A percentile compares a stretch with the other conserved stretches of the same genome.
Conservation (phyloP, 2,329 filamentous ascomycete species). For the Colletotrichum sublineola region DNA sequence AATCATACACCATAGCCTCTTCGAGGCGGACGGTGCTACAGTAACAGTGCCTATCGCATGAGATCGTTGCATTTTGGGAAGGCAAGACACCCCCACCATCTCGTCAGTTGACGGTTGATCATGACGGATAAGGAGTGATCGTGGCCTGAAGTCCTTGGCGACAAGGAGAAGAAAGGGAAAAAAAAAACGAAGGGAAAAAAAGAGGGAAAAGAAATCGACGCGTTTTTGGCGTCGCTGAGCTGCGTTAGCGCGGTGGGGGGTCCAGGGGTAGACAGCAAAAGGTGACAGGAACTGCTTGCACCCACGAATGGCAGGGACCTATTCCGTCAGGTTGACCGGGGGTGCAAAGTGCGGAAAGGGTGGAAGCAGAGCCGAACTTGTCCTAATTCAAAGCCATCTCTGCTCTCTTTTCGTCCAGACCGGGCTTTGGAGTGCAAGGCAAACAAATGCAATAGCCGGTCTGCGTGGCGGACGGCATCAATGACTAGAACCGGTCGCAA, state of each 20-base stretch:
- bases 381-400: slow-evolving; percentile 28
- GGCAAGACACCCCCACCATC: slow-evolving; percentile 21
- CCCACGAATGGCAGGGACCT: slow-evolving; percentile 33
- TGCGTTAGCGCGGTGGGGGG: slow-evolving; percentile 37
- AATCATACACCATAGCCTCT: background rate
- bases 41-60: slow-evolving; percentile 30
- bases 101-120: slow-evolving; percentile 31
- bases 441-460: slow-evolving; percentile 24
- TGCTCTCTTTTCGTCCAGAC: slow-evolving; percentile 35
- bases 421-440: slow-evolving; percentile 16
- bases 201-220: slow-evolving; percentile 11
- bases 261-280: slow-evolving; percentile 24
- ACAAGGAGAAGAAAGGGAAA: slow-evolving; percentile 1
- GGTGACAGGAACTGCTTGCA: slow-evolving; percentile 40
- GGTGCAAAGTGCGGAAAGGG: slow-evolving; percentile 16
- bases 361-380: slow-evolving; percentile 17
- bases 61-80: slow-evolving; percentile 28
- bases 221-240: slow-evolving; percentile 32
- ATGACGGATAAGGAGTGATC: slow-evolving; percentile 1
- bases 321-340: slow-evolving; percentile 25
- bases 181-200: background rate
- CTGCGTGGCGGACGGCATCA: slow-evolving; percentile 20
- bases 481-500: slow-evolving; percentile 27
- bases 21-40: slow-evolving; percentile 24
- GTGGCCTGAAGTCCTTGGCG: slow-evolving; percentile 16